Evolutionary conservation across 768 basidiomycete species (phyloP).

Genomic region (Boletus pseudo-olivaceus): DNA sequence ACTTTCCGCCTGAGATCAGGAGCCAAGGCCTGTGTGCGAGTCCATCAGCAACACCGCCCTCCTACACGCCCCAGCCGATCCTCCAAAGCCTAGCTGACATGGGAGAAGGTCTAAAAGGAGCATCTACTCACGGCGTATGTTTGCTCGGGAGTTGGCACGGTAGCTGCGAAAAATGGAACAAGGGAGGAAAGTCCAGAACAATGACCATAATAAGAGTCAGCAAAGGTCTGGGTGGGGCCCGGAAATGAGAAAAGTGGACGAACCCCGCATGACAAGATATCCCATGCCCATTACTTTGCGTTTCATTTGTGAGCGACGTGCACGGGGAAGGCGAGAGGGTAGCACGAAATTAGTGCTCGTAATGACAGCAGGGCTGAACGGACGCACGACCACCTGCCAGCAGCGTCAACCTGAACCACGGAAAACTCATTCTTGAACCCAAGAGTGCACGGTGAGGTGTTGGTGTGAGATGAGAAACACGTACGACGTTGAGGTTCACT

Average conservation of each 20-base stretch:
- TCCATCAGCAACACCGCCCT: constrained; percentile 1
- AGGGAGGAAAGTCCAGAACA: neutral
- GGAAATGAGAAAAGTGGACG: constrained; percentile 18
- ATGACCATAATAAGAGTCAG: constrained; percentile 7
- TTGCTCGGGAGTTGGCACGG: constrained; percentile 36
- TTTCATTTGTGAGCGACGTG: constrained; percentile 1
- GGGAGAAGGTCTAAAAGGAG: neutral
- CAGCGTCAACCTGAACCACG: constrained; percentile 53
- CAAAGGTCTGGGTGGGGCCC: neutral
- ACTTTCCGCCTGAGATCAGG: constrained; percentile 64
- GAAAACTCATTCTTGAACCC: constrained; percentile 43
- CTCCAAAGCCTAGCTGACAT: neutral
- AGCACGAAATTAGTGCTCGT: constrained; percentile 6
- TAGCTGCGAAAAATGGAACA: constrained; percentile 21
- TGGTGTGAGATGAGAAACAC: neutral
- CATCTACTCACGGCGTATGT: constrained; percentile 31
- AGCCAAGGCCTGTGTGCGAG: constrained; percentile 47
- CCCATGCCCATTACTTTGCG: constrained; percentile 51
- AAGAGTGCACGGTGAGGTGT: neutral
- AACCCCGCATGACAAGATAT: constrained; percentile 60
- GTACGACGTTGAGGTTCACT: neutral
- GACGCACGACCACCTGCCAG: constrained; percentile 47
- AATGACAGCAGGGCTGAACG: neutral
- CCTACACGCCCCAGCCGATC: neutral
- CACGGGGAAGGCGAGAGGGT: neutral